Base-by-base conservation (phyloP, 2,329 filamentous ascomycete species). In the Elsinoe fawcettii region DNA sequence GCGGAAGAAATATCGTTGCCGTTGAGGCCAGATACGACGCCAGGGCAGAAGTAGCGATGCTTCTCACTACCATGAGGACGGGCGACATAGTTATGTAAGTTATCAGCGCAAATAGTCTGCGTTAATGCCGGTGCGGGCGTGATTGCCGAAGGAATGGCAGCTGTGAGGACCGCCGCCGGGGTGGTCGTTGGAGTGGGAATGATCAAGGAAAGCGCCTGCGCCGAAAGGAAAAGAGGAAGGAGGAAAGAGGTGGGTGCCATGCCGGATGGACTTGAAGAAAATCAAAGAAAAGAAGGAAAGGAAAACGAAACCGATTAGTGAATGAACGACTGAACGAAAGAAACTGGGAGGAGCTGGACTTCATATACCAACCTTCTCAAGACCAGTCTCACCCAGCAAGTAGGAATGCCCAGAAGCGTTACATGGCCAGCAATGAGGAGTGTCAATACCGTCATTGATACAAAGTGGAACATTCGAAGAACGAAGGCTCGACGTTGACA, bases 261-360 rank as follows among this genome's bases (percentile, higher is more conserved):
- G 32, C 49, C 49, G 34, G 49, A 53, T 39, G 49, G 49, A 53
- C 49, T 23, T 53, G 49, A 53, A 36, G 22, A 25, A 22, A 53
- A 27, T 49, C n/a, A 53, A 53, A 9, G 30, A 53, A 53, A 34
- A 36, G 30, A 39, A 53, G 34, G 32, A 53, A 53, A 53, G 46
- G 49, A 46, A 43, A 46, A 46, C 49, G 49, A 53, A 53, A 53
- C 49, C 49, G 49, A 53, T 36, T 39, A 53, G 46, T 34, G 49
- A 53, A 18, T 39, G 49, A 53, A 36, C 39, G 49, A 39, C 34
- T 39, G n/a, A 8, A 23, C n/a, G 11, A 51, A 51, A 16, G 27
- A 32, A 4, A 32, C 14, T 22, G 14, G 46, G 46, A 34, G 25
- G 12, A 34, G 27, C 2, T 27, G 16, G 30, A 16, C 46, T 32